Evolutionary conservation across 2,329 filamentous ascomycete genomes (phyloP).

Genomic region (Trichoderma sp.): DNA sequence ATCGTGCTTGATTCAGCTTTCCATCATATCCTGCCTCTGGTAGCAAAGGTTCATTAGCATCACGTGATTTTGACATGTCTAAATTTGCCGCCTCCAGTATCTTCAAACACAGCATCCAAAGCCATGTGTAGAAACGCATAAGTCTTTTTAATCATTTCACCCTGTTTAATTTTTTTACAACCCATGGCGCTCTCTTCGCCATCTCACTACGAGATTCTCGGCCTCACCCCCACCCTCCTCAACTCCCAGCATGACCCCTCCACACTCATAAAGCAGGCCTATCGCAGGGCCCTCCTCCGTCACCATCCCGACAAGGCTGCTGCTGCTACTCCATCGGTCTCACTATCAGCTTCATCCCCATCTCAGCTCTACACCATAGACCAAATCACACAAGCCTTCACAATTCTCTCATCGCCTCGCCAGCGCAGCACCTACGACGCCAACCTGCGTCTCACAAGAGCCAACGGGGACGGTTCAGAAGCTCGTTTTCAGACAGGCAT

Average conservation of each 20-base stretch:
- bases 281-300: conserved; percentile 61
- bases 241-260: conserved; percentile 42
- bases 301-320: conserved; percentile 63
- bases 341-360: not conserved
- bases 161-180: conserved; percentile 4
- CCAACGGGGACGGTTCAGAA: conserved; percentile 25
- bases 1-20: not conserved
- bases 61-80: not conserved
- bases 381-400: conserved; percentile 61
- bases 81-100: conserved; percentile 3
- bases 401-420: conserved; percentile 50
- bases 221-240: conserved; percentile 50
- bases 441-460: conserved; percentile 40
- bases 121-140: not conserved
- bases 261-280: conserved; percentile 59
- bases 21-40: not conserved
- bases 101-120: not conserved
- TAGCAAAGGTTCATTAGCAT: not conserved
- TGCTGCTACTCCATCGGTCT: conserved; percentile 17
- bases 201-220: conserved; percentile 62
- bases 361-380: conserved; percentile 52
- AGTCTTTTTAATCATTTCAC: not conserved
- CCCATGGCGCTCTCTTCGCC: conserved; percentile 25
- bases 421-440: conserved; percentile 55
- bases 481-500: conserved; percentile 55